Conservation (phyloP, 257 asterid species). For the Salvia splendens region DNA sequence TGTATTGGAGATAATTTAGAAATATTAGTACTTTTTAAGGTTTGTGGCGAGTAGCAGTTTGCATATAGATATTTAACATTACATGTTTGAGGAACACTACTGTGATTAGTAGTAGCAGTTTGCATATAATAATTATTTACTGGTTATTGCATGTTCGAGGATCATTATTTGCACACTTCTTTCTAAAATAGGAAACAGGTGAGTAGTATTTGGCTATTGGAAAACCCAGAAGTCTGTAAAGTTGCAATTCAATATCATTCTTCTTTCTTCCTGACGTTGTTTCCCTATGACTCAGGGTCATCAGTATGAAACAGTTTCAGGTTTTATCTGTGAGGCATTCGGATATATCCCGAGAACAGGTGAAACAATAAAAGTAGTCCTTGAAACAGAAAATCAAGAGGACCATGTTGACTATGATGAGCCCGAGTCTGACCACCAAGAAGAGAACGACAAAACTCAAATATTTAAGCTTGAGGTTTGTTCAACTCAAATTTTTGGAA, state of each 20-base stretch:
- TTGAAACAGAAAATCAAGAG: constrained; percentile 71
- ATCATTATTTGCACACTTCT: neutral
- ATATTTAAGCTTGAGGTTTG: constrained; percentile 88
- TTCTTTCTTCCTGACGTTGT: constrained; percentile 25
- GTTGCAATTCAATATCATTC: constrained; percentile 22
- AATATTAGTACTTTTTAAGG: too few relatives aligned
- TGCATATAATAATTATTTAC: neutral
- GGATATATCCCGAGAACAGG: constrained; percentile 98
- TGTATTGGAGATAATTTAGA: neutral
- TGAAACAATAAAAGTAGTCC: constrained; percentile 79
- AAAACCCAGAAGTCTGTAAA: constrained; percentile 12
- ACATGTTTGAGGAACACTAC: constrained; percentile 18
- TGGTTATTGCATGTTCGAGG: constrained; percentile 4
- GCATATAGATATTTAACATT: neutral
- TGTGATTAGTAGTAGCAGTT: too few relatives aligned
- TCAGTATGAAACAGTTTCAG: constrained; percentile 96
- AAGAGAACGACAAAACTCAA: constrained; percentile 64
- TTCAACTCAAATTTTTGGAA: neutral
- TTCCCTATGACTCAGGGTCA: constrained; percentile 65
- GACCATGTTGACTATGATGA: constrained; percentile 63
- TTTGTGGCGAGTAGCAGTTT: too few relatives aligned
- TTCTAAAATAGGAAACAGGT: constrained; percentile 12
- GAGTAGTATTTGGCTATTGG: neutral
- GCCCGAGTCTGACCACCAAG: constrained; percentile 62
- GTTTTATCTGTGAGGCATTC: constrained; percentile 95